Evolutionary conservation across 331 rosid genomes (phyloP).

Genomic region (Malus hybrid): DNA sequence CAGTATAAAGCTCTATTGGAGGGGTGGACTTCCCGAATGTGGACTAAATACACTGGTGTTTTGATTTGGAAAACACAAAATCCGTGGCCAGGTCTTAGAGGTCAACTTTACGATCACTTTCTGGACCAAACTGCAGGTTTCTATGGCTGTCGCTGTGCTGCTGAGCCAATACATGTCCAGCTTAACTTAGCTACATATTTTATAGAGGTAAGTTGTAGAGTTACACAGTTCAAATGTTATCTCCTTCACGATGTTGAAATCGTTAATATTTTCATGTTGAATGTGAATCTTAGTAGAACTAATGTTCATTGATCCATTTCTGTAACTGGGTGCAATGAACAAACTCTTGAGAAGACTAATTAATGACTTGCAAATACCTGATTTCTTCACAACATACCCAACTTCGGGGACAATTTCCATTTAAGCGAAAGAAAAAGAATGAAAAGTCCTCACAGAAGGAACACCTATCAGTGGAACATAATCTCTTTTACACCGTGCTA

Average conservation of each 20-base stretch:
- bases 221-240: too few relatives aligned
- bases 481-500: background rate
- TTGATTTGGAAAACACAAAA: conserved; percentile 93
- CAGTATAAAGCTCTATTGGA: conserved; percentile 89
- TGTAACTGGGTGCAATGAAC: background rate
- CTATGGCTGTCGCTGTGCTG: conserved; percentile 84
- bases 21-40: conserved; percentile 80
- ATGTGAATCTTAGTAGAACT: too few relatives aligned
- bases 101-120: conserved; percentile 88
- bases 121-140: conserved; percentile 90
- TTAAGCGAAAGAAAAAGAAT: background rate
- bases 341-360: background rate
- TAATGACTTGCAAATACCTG: background rate
- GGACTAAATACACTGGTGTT: conserved; percentile 88
- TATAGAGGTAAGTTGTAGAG: conserved; percentile 48
- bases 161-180: conserved; percentile 81
- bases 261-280: background rate
- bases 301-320: too few relatives aligned
- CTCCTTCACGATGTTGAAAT: background rate
- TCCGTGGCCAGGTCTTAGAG: conserved; percentile 96
- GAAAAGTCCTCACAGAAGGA: background rate
- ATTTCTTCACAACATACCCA: background rate
- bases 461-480: background rate
- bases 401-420: background rate
- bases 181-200: conserved; percentile 67